Conservation (phyloP, 225 moss, liverwort and hornwort species). For the Asterella californica region DNA sequence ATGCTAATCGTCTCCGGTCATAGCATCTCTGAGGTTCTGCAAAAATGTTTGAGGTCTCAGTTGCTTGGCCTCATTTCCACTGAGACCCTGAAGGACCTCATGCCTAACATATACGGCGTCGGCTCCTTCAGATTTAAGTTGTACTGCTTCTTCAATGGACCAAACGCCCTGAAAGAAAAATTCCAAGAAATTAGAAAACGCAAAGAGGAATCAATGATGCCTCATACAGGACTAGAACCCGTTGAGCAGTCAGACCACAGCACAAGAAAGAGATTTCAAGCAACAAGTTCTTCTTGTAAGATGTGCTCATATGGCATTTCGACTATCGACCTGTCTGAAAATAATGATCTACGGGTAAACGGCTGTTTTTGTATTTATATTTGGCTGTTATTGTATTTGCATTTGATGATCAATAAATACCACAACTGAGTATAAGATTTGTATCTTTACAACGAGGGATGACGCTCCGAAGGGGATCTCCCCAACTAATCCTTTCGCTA, state of each 20-base stretch:
- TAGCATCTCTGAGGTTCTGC: slow-evolving; percentile 50
- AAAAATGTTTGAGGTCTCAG: slow-evolving; percentile 51
- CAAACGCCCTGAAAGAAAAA: slow-evolving; percentile 59
- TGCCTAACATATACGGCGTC: slow-evolving; percentile 90
- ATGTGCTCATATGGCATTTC: too few relatives aligned
- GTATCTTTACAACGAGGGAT: slow-evolving; percentile 69
- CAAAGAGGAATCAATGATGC: not conserved
- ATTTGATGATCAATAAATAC: too few relatives aligned
- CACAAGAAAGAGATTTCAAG: too few relatives aligned
- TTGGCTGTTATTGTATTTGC: too few relatives aligned
- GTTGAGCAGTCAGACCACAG: too few relatives aligned
- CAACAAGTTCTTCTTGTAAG: too few relatives aligned
- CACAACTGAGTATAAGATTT: not conserved
- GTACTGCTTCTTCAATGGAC: slow-evolving; percentile 79
- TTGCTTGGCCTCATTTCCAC: slow-evolving; percentile 45
- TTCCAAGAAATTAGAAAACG: slow-evolving; percentile 2
- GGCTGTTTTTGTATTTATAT: too few relatives aligned
- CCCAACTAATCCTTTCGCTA: slow-evolving; percentile 79
- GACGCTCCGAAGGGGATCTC: slow-evolving; percentile 91
- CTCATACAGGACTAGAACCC: too few relatives aligned
- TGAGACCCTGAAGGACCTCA: slow-evolving; percentile 75
- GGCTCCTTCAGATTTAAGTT: slow-evolving; percentile 73
- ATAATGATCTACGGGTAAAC: too few relatives aligned
- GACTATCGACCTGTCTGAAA: too few relatives aligned
- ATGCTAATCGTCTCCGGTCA: slow-evolving; percentile 51